These are phyloP conservation scores for Porphyrellus cyaneotinctus DNA, from an alignment of 768 basidiomycete species.

Conservation along the genomic window DNA sequence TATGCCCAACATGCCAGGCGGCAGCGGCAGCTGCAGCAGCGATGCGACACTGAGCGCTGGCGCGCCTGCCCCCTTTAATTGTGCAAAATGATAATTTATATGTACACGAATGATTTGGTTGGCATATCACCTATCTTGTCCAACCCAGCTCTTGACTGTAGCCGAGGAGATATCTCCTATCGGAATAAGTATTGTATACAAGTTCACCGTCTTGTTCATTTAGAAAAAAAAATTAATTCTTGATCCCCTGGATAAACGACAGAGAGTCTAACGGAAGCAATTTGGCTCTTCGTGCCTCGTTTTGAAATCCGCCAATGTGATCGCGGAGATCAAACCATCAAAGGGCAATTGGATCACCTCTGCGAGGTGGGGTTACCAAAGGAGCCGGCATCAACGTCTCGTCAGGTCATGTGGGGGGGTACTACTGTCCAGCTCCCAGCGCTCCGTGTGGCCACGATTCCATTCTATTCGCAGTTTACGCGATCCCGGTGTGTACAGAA, in stretches of 20 bases:
- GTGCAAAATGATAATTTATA: slow-evolving; percentile 11
- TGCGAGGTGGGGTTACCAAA: background rate
- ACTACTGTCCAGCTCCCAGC: slow-evolving; percentile 19
- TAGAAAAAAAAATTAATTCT: slow-evolving; percentile 8
- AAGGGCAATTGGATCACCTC: slow-evolving; percentile 8
- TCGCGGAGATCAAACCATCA: slow-evolving; percentile 32
- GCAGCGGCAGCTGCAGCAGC: slow-evolving; percentile 15
- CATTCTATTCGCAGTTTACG: slow-evolving; percentile 1
- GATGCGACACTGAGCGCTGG: slow-evolving; percentile 20
- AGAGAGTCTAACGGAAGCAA: slow-evolving; percentile 30
- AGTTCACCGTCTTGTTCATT: slow-evolving; percentile 1
- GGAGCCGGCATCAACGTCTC: background rate
- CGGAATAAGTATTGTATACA: slow-evolving; percentile 18
- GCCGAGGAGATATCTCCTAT: slow-evolving; percentile 22
- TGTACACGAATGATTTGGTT: slow-evolving; percentile 5
- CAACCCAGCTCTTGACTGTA: slow-evolving; percentile 27
- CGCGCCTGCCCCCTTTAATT: slow-evolving; percentile 1
- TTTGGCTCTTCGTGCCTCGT: slow-evolving; percentile 15
- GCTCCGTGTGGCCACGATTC: slow-evolving; percentile 22
- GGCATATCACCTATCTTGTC: slow-evolving; percentile 19
- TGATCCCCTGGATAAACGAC: slow-evolving; percentile 4
- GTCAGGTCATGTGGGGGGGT: no score
- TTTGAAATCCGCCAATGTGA: background rate
- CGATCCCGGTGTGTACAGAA: background rate
- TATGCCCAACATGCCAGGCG: slow-evolving; percentile 40